phyloP scores from a whole-genome alignment of 2,329 filamentous ascomycete species.

The Endoconidiophora laricicola region DNA sequence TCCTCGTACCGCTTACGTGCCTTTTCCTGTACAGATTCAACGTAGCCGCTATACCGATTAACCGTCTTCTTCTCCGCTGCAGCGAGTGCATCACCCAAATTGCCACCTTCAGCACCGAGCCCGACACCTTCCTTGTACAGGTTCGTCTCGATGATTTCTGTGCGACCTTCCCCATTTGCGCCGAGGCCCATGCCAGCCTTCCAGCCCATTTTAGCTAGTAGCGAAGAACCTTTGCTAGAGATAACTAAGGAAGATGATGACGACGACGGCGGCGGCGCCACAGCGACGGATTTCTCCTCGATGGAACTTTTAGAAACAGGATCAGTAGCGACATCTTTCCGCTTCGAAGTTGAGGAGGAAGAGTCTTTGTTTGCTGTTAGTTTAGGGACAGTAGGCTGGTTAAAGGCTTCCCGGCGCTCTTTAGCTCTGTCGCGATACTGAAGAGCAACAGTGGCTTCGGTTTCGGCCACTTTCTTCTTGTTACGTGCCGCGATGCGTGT shows the following conservation, averaged over 20 bases:
- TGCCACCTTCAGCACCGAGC: slow-evolving; percentile 51
- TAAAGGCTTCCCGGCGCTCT: slow-evolving; percentile 46
- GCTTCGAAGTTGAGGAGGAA: slow-evolving; percentile 21
- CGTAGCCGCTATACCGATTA: slow-evolving; percentile 43
- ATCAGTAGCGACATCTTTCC: background rate
- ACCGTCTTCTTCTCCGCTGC: slow-evolving; percentile 45
- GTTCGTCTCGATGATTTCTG: slow-evolving; percentile 45
- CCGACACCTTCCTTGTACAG: slow-evolving; percentile 54
- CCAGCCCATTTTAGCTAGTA: slow-evolving; percentile 62
- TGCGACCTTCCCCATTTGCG: slow-evolving; percentile 43
- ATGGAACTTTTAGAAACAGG: background rate
- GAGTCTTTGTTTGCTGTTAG: slow-evolving; percentile 13
- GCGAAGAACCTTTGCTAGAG: slow-evolving; percentile 42
- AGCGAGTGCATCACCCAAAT: slow-evolving; percentile 49
- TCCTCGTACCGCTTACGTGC: slow-evolving; percentile 49
- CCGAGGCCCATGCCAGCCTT: slow-evolving; percentile 47
- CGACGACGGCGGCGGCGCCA: slow-evolving; percentile 15
- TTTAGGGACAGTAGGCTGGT: slow-evolving; percentile 40
- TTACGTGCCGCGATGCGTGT: slow-evolving; percentile 22
- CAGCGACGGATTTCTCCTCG: too few species aligned
- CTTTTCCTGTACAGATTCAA: slow-evolving; percentile 47
- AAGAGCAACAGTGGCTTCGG: slow-evolving; percentile 13
- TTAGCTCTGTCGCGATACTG: slow-evolving; percentile 51
- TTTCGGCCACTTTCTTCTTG: slow-evolving; percentile 15
- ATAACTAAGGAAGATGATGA: slow-evolving; percentile 3